Base-by-base conservation (phyloP, 306 rosid species). In the Mimosa bimucronata region DNA sequence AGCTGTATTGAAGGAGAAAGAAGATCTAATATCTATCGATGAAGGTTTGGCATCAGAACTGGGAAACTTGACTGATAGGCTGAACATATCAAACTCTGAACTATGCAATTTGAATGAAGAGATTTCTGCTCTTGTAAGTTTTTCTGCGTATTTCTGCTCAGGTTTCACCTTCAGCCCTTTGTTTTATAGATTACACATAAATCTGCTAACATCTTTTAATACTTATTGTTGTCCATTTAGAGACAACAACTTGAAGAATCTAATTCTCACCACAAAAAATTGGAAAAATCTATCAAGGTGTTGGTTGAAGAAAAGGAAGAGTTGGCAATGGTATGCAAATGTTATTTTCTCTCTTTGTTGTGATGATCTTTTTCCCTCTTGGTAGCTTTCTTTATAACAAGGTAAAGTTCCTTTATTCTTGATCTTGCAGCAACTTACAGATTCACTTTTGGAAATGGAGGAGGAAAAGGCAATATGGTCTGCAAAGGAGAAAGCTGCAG, bases 401-500 rank as follows among this genome's bases (percentile, higher is more conserved):
- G 74, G 45, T 34, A 57, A 67, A 78, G 31, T 66, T 62, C 55
- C 58, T 72, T 71, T 73, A 60, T 71, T 83, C 75, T 70, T 82
- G 74, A 58, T 78, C 83, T 83, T 83, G 88, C 85, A 92, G 98
- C 90, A 89, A 84, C 97, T 92, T 64, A 85, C 98, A 60, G 91
- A 95, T 84, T 86, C 98, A 76, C 98, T 95, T 80, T 84, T 95
- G 84, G 93, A 86, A 84, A 89, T 89, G 87, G 98, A 95, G 86
- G 98, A 95, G 88, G 98, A 90, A 85, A 95, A 87, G 75, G 98
- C 94, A 83, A 79, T 92, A 67, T 90, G 97, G 97, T 85, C 90
- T 18, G 83, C 93, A 28, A 95, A 92, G 78, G 96, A 89, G 90
- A 95, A 88, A 82, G 92, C 82, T 81, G 84, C 90, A 60, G 77